Evolutionary conservation across 768 basidiomycete genomes (phyloP), one percentile per base, ranked within the genome.

Genomic region (Tremella mesenterica): DNA sequence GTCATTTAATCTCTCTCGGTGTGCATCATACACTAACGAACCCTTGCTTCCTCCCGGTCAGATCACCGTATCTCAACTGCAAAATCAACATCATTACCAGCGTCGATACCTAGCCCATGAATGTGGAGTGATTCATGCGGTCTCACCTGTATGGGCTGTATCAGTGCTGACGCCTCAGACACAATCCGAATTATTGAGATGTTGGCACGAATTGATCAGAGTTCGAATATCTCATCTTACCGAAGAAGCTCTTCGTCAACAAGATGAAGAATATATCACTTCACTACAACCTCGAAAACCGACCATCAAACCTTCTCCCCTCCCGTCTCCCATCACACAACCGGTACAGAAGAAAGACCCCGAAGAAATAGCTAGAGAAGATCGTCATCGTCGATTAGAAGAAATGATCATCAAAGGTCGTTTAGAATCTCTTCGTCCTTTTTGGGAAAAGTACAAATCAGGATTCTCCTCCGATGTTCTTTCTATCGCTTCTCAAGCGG

Each of bases 331-430:
- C 3, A 50, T 72, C 1, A 74, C 76, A 10, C 76, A 76, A 18
- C 81, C 80, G 57, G 74, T 74, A 4, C 78, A 78, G 0, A 83
- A 84, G 60, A 76, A 95, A 2, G 79, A 82, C 0, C 84, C 84
- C 61, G 90, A 91, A 63, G 89, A 97, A 69, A 85, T 88, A 67
- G 64, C 77, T 0, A 58, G 81, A 7, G 82, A 85, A 6, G 88
- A 92, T 50, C 86, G 86, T 60, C 91, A 90, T 85, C 68, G 70
- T 7, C 80, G 91, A 1, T 75, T 91, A 0, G 76, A 90, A n/a
- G 92, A 95, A 50, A 97, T 97, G 90, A 75, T 88, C 21, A 75
- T 70, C n/a, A 89, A 85, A 71, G 90, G 88, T 21, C 81, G 88
- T 4, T 66, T 91, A 9, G 95, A 96, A 18, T 77, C 90, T 1